phyloP scores from a whole-genome alignment of 2,329 filamentous ascomycete genomes.

The Dactylellina cionopaga region DNA sequence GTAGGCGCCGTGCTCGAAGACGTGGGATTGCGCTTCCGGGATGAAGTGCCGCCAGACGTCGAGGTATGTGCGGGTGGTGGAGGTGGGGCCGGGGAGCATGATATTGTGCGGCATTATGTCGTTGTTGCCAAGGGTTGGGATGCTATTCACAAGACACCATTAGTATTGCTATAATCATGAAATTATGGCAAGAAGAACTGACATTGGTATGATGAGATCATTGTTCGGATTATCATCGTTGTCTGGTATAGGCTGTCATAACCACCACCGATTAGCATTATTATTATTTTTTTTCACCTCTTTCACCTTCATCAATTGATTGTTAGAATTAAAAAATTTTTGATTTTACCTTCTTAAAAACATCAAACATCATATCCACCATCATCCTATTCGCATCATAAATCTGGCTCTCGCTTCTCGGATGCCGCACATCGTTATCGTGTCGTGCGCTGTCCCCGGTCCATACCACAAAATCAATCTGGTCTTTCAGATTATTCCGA shows the following conservation, averaged over 20 bases:
- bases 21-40: slow-evolving; percentile 88
- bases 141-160: slow-evolving; percentile 67
- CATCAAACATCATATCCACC: slow-evolving; percentile 77
- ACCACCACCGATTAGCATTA: slow-evolving; percentile 15
- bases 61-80: slow-evolving; percentile 80
- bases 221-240: slow-evolving; percentile 65
- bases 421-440: slow-evolving; percentile 83
- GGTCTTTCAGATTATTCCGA: slow-evolving; percentile 76
- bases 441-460: slow-evolving; percentile 90
- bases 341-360: slow-evolving; percentile 69
- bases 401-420: slow-evolving; percentile 80
- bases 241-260: slow-evolving; percentile 51
- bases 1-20: slow-evolving; percentile 92
- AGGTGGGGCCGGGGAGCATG: slow-evolving; percentile 83
- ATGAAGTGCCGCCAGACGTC: slow-evolving; percentile 87
- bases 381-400: slow-evolving; percentile 78
- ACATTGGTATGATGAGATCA: slow-evolving; percentile 73
- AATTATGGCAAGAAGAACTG: not conserved
- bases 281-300: no score
- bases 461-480: slow-evolving; percentile 91
- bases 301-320: not conserved
- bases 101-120: slow-evolving; percentile 98
- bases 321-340: no score
- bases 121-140: slow-evolving; percentile 95
- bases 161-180: not conserved